These are phyloP conservation scores for Sarcomyxa edulis DNA, from an alignment of 768 basidiomycete species.

Conservation along the genomic window DNA sequence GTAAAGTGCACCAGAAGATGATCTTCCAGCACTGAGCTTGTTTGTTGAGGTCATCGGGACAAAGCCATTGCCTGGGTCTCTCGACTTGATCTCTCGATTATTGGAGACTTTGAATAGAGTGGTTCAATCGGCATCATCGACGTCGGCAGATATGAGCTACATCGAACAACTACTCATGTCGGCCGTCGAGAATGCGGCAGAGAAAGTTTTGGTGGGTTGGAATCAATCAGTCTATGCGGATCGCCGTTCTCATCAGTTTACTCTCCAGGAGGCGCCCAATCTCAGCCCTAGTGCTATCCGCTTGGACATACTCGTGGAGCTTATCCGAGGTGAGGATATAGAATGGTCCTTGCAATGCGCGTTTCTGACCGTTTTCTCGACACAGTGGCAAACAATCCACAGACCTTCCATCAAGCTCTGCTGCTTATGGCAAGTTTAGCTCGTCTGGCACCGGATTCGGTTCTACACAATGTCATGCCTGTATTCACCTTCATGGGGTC, in stretches of 20 bases:
- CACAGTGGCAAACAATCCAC: slow-evolving; percentile 83
- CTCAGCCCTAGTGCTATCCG: slow-evolving; percentile 56
- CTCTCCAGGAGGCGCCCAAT: slow-evolving; percentile 45
- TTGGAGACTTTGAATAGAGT: slow-evolving; percentile 70
- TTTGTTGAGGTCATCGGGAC: slow-evolving; percentile 69
- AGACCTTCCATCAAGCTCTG: slow-evolving; percentile 90
- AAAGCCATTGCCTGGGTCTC: slow-evolving; percentile 59
- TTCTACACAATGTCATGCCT: slow-evolving; percentile 94
- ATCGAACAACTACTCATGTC: slow-evolving; percentile 82
- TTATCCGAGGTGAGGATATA: slow-evolving; percentile 78
- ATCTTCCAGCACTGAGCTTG: slow-evolving; percentile 45
- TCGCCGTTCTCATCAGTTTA: slow-evolving; percentile 1
- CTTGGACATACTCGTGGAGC: slow-evolving; percentile 81
- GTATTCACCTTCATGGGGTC: slow-evolving; percentile 99
- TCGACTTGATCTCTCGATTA: slow-evolving; percentile 65
- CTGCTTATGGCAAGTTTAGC: slow-evolving; percentile 83
- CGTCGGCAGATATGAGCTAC: slow-evolving; percentile 67
- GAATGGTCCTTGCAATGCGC: too few relatives aligned
- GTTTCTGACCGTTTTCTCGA: slow-evolving; percentile 3
- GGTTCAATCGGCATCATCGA: slow-evolving; percentile 46
- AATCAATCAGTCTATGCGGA: background rate
- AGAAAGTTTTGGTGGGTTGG: slow-evolving; percentile 45
- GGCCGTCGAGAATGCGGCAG: slow-evolving; percentile 64
- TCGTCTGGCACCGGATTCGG: slow-evolving; percentile 81
- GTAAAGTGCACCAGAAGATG: slow-evolving; percentile 31